Evolutionary conservation across 768 basidiomycete species (phyloP), one percentile per base, ranked within the genome.

Genomic region (Exsudoporus frostii): DNA sequence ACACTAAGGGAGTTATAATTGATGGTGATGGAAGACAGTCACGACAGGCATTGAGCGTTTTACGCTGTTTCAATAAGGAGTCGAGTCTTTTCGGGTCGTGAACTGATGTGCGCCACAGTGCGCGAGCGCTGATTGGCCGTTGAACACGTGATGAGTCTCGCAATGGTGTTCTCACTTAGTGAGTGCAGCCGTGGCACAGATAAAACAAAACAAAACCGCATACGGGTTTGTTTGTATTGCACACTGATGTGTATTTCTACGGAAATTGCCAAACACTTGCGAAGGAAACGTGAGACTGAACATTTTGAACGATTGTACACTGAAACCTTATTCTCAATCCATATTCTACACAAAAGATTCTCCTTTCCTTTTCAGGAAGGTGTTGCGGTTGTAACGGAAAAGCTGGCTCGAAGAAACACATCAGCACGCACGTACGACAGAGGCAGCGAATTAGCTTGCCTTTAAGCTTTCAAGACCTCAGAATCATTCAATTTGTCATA

Each of bases 401-500:
- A 27, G 7, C 27, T 22, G 29, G 20, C 33, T 29, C 15, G 24
- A 19, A 22, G 34, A 13, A 27, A 6, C 11, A 19, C n/a, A 22
- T 51, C 20, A 48, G n/a, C 20, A 24, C n/a, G 3, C 43, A 20
- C 19, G 19, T 39, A 42, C 20, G 8, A 61, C 10, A 15, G 27
- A 24, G 8, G 19, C 4, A 14, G 5, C 20, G 5, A 40, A 27
- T 9, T 11, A 2, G 34, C 39, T n/a, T 24, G 32, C 38, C 15
- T 42, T 51, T 48, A 63, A 17, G 30, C 43, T 40, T 50, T 45
- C n/a, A 47, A 5, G 9, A n/a, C 30, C 22, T 51, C 36, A 2
- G 61, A 51, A 5, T 43, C 10, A 24, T 36, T 46, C 6, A 63
- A 32, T 30, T 27, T 39, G 2, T 59, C 58, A 9, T 60, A 63